Base-by-base conservation (phyloP, 2,329 filamentous ascomycete species). In the Diaporthe aspalathi region DNA sequence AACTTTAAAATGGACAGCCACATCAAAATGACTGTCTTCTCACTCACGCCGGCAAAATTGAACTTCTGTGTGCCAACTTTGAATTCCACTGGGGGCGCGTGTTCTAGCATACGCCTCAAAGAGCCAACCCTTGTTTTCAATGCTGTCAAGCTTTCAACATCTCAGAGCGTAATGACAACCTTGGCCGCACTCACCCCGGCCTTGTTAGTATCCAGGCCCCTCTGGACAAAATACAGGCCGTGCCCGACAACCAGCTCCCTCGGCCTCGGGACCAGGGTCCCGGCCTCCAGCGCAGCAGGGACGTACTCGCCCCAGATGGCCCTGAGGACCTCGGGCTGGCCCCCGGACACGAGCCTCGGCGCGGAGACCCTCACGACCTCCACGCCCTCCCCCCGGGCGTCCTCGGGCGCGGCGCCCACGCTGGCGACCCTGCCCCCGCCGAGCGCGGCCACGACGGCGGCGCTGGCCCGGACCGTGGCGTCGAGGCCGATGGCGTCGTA, bases 171-270 rank as follows among this genome's bases (percentile, higher is more conserved):
- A 54, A 83, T 76, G 5, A 84, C 80, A 38, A 83, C 67, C 73
- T 84, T 84, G 47, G 79, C 77, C 5, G 78, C 81, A 67, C 81
- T 83, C 3, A 84, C 78, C 5, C 78, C 78, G 14, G 76, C 75
- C 38, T 75, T 77, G 2, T 74, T 77, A 54, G 73, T 74, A 57
- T 81, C 78, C 14, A 80, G 54, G 1, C 76, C 79, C 5, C 68
- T 68, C 70, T 80, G 79, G 3, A 81, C 70, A n/a, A 72, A 63
- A 32, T 79, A 77, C 9, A 81, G 54, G 1, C 79, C 78, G 16
- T 73, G 67, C 1, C 79, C 79, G 5, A 75, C 75, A 2, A 81
- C 74, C 3, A 68, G 52, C 1, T 78, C 74, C 53, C 74, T 73
- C 5, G 79, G 80, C 35, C 71, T 68, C n/a, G 74, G 73, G 40